phyloP scores from a whole-genome alignment of 305 asterid genomes.

The Plantago rigida region DNA sequence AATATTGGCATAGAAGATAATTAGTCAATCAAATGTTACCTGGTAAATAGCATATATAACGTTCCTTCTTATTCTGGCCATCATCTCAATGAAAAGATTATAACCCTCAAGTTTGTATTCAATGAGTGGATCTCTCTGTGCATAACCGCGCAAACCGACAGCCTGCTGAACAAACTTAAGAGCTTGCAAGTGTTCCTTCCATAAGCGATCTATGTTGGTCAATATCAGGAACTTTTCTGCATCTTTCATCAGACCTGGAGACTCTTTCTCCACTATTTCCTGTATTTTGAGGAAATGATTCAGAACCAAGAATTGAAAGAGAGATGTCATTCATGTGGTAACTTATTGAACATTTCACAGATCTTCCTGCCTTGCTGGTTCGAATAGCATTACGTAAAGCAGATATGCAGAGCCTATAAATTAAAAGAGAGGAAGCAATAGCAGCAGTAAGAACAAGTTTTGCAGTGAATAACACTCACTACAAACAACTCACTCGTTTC shows the following conservation, averaged over 20 bases:
- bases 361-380: background rate
- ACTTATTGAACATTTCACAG: background rate
- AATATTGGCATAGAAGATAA: background rate
- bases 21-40: constrained; percentile 34
- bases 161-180: constrained; percentile 97
- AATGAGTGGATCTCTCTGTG: constrained; percentile 95
- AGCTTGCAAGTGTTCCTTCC: constrained; percentile 99
- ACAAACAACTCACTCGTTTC: constrained; percentile 56
- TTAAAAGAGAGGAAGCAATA: background rate
- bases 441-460: constrained; percentile 10
- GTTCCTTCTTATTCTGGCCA: constrained; percentile 92
- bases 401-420: no score
- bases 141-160: constrained; percentile 92
- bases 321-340: constrained; percentile 7
- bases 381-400: background rate
- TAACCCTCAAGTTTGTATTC: constrained; percentile 97
- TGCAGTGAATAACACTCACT: constrained; percentile 12
- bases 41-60: constrained; percentile 92
- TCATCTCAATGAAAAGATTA: constrained; percentile 96
- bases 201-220: constrained; percentile 85
- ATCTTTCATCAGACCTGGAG: constrained; percentile 91
- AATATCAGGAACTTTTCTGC: constrained; percentile 83
- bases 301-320: constrained; percentile 4
- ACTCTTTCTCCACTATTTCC: constrained; percentile 87
- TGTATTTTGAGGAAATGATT: constrained; percentile 24